Base-by-base conservation (phyloP, 2,329 filamentous ascomycete genomes). In the Trichoderma aggressivum region DNA sequence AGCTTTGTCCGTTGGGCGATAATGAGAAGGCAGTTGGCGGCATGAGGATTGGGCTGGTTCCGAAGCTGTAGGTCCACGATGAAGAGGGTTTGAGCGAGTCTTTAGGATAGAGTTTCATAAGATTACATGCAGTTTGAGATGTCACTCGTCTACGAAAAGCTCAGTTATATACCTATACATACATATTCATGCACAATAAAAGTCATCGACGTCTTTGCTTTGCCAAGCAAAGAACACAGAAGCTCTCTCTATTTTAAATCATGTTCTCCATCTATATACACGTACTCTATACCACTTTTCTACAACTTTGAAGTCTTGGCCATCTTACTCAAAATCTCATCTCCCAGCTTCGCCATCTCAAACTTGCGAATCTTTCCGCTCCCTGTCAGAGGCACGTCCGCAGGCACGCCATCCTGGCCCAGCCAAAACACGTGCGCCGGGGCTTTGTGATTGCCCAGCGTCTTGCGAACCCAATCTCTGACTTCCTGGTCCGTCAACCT, bases 361-460 rank as follows among this genome's bases (percentile, higher is more conserved):
- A 87, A 89, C 81, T 92, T 92, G 75, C 89, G 86, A 70, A 92
- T 88, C 81, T 92, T 92, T 4, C 90, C 90, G 76, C 90, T 92
- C 0, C 90, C 90, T n/a, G 90, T 92, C 76, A 92, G 81, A 11
- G 90, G 90, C 36, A 91, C 84, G 1, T 83, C 81, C 1, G 75
- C 75, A 1, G 88, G 85, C 28, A 90, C 84, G 12, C 86, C 87
- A 59, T 86, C 85, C 74, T 87, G 82, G 0, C 92, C 92, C 30
- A 94, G 85, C 87, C 92, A 93, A 78, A 94, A 94, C n/a, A 94
- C 79, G 78, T 94, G 87, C 10, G 87, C 83, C 0, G 92, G 92
- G 4, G 90, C 89, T 81, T 92, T 92, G 78, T 92, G 90, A 47
- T 86, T 83, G 1, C 90, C 90, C 7, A 92, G 84, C 43, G 84